A percentile compares a stretch with the other conserved stretches of the same genome.
Conservation (phyloP, 1,139 yeast species). For the Kodamaea arcana region DNA sequence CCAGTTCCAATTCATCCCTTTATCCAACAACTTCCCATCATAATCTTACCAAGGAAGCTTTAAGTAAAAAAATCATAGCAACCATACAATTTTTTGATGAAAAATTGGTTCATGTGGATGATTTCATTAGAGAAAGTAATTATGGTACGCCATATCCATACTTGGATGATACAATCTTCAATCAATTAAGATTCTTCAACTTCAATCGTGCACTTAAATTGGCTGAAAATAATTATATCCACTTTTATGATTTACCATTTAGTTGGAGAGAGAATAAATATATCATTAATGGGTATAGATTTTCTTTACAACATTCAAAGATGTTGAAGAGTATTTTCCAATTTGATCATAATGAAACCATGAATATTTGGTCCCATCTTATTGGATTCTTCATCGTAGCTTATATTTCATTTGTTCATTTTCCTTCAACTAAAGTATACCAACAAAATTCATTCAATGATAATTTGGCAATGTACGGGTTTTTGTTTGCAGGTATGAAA, state of each 20-base stretch:
- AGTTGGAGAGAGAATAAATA: constrained; percentile 93
- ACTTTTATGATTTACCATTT: constrained; percentile 83
- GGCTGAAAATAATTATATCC: constrained; percentile 55
- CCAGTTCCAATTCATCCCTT: not conserved
- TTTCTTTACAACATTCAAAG: constrained; percentile 59
- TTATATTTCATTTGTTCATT: constrained; percentile 55
- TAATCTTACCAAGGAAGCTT: constrained; percentile 14
- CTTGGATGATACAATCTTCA: constrained; percentile 21
- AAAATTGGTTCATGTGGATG: constrained; percentile 50
- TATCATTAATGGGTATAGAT: constrained; percentile 80
- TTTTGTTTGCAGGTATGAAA: constrained; percentile 66
- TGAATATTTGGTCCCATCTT: constrained; percentile 92
- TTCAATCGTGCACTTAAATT: constrained; percentile 54
- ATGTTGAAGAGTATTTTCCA: constrained; percentile 55
- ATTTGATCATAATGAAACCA: constrained; percentile 78
- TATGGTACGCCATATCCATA: constrained; percentile 23
- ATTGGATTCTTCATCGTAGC: constrained; percentile 59
- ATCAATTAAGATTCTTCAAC: constrained; percentile 45
- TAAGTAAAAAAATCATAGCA: constrained; percentile 42
- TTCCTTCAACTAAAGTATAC: constrained; percentile 52
- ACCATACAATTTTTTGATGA: constrained; percentile 56
- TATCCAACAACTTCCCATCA: constrained; percentile 1
- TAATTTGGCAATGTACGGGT: constrained; percentile 54
- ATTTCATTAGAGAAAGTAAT: constrained; percentile 35
- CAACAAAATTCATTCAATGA: constrained; percentile 41